Percentiles rank a stretch among this genome's conserved stretches.
Conservation (phyloP, 1,139 yeast species). For the Blastobotrys proliferans region DNA sequence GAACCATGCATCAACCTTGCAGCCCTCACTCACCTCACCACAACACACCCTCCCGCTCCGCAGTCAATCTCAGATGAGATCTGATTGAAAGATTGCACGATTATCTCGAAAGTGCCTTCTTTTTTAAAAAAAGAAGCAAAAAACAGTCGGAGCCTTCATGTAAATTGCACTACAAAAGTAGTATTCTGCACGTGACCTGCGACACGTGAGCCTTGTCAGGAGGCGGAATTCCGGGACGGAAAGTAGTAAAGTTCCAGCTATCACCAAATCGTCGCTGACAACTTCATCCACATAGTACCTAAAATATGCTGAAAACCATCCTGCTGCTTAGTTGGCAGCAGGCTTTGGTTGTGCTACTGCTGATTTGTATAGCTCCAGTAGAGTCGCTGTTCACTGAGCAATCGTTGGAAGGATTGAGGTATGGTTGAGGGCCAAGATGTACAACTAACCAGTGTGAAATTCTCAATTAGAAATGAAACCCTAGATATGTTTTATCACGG, state of each 20-base stretch:
- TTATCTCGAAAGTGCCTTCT: too few relatives aligned
- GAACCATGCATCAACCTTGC: background rate
- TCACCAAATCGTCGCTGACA: too few relatives aligned
- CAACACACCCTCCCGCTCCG: background rate
- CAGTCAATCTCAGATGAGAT: background rate
- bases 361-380: background rate
- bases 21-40: background rate
- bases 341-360: background rate
- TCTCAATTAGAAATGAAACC: too few relatives aligned
- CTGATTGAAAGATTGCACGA: too few relatives aligned
- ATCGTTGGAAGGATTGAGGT: background rate
- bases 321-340: background rate
- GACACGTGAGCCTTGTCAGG: background rate
- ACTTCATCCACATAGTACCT: background rate
- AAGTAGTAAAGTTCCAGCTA: background rate
- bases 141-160: too few relatives aligned
- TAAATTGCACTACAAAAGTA: background rate
- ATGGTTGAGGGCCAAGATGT: too few relatives aligned
- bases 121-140: too few relatives aligned
- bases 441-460: too few relatives aligned
- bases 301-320: background rate
- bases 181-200: background rate
- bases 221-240: background rate
- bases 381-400: background rate
- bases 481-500: conserved; percentile 63